Evolutionary conservation across 1,139 yeast species (phyloP), one percentile per base, ranked within the genome.

Genomic region (Yamadazyma triangularis): DNA sequence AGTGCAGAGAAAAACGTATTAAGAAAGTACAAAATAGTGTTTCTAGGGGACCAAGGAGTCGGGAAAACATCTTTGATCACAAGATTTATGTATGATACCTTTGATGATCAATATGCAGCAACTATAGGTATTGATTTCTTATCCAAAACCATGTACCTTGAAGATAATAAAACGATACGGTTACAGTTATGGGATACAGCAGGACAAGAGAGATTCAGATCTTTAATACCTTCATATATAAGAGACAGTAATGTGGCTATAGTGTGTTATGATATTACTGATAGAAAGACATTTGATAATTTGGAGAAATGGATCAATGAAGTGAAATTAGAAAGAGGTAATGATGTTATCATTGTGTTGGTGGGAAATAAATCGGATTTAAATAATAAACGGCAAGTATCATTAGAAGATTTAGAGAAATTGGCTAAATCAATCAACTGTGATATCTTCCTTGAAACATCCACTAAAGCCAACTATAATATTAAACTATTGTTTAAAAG

Each of bases 231-330:
- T 2, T 82, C 95, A n/a, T 91, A 91, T 52, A 91, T 91, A 36
- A 74, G 98, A 44, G 98, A 91, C 58, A 82, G 94, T n/a, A 88
- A 88, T 50, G 98, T 91, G 15, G 97, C 98, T 0, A 94, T 91
- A 31, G 80, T 91, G 23, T 95, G 94, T 25, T 91, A 89, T 61
- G 98, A 91, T 56, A 84, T 91, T 40, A 86, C 97, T 24, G 83
- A 78, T 49, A 80, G 76, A 41, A 83, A 83, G 50, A 79, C 95
- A 13, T 91, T 91, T 60, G 79, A 79, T 65, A 59, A 84, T 36
- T 79, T 77, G 46, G 70, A 47, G 45, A 69, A 51, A 53, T 79
- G 58, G 76, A 68, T 68, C 39, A 50, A 67, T 51, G 68, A 67
- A 77, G 98, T 96, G 61, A 60, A 66, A 38, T 53, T 66, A 45